Base-by-base conservation (phyloP, 192 early-diverging fungal genomes). In the Backusella luteola region DNA sequence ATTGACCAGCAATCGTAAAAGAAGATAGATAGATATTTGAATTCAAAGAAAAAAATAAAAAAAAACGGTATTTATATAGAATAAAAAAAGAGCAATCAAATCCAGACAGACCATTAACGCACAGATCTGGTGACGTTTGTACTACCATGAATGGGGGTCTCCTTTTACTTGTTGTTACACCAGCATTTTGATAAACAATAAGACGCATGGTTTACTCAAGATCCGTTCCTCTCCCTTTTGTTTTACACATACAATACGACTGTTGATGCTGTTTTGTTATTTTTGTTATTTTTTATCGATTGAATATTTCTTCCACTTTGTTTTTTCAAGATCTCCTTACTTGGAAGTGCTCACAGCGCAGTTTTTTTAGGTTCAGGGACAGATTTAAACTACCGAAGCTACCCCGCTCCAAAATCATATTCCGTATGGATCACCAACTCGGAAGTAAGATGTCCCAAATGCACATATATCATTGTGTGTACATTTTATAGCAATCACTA, bases 1-100 rank as follows among this genome's bases (percentile, higher is more conserved):
- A 69, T 71, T 71, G 70, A 49, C 70, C 70, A 49, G 70, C 70
- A 71, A 71, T 44, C 29, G 70, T 46, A 38, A 38, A 68, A 21
- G 35, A 38, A 68, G 35, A 21, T n/a, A 68, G 14, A 68, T 36
- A 68, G 34, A 21, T 38, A 14, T 29, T 26, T 69, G 14, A 38
- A 68, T 15, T n/a, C 34, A 15, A 71, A 29, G 32, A 29, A 29
- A n/a, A 71, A 44, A 19, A 9, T 7, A 42, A 1, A 71, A 21
- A 71, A 26, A 21, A 29, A 32, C 3, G 0, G 23, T 63, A 63
- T 29, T 63, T 63, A 63, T 63, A 59, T 59, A 29, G 3, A 56
- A 23, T n/a, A 17, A 15, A 23, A 17, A n/a, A 38, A 23, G 4
- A 46, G 6, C 42, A 46, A 46, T 71, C 38, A 69, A 41, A 69